phyloP scores from a whole-genome alignment of 2,329 filamentous ascomycete genomes.

The Pseudomassariella vexata region DNA sequence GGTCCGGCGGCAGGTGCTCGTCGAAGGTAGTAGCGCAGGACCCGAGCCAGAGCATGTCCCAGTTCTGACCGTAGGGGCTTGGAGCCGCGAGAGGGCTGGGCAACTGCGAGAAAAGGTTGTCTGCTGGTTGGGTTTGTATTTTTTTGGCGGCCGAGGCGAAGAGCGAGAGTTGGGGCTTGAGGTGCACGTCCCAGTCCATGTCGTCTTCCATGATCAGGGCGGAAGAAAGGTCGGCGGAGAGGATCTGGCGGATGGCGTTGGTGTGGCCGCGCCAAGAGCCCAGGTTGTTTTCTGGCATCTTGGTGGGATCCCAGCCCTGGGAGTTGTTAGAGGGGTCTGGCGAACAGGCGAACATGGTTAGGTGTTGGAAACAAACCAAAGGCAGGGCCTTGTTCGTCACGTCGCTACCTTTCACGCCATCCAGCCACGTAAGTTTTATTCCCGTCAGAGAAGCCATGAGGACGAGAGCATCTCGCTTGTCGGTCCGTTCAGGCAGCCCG shows the following conservation, averaged over 20 bases:
- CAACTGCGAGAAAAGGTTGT: constrained; percentile 3
- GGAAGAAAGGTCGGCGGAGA: constrained; percentile 22
- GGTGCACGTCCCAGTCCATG: constrained; percentile 33
- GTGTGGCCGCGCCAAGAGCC: constrained; percentile 30
- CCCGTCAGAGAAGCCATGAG: constrained; percentile 30
- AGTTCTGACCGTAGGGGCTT: constrained; percentile 42
- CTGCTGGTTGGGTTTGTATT: constrained; percentile 1
- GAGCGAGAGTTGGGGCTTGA: constrained; percentile 21
- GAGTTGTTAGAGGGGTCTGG: background rate
- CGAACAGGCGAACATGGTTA: background rate
- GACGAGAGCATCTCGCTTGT: constrained; percentile 37
- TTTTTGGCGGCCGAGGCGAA: constrained; percentile 13
- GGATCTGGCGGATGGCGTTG: constrained; percentile 25
- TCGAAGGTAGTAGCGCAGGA: constrained; percentile 36
- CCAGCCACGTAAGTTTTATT: constrained; percentile 32
- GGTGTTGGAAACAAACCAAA: constrained; percentile 4
- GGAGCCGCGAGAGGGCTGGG: background rate
- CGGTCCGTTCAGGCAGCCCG: constrained; percentile 33
- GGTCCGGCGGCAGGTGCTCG: constrained; percentile 14
- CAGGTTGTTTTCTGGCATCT: constrained; percentile 19
- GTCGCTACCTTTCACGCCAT: constrained; percentile 29
- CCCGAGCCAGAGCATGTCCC: constrained; percentile 49
- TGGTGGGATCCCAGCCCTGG: constrained; percentile 13
- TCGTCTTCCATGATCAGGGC: constrained; percentile 35
- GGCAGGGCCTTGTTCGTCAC: constrained; percentile 33